Evolutionary conservation across 2,329 filamentous ascomycete genomes (phyloP).

Genomic region (Fusarium acutatum): DNA sequence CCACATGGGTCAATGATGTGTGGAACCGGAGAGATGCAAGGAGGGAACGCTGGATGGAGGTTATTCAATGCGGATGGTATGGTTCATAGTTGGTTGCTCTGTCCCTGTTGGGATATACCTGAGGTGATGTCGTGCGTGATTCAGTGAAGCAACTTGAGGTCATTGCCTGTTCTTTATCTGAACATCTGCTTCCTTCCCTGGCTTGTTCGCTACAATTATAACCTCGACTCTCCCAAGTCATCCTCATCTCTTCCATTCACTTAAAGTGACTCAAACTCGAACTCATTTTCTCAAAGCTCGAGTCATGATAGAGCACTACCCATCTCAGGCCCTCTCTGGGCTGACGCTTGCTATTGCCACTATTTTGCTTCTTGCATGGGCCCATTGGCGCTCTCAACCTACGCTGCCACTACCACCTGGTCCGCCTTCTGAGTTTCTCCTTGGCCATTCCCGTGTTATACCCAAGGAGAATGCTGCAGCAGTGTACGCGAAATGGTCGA

Average conservation of each 20-base stretch:
- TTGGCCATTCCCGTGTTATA: conserved; percentile 42
- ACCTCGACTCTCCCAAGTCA: neutral
- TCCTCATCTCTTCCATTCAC: neutral
- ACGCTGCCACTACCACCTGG: conserved; percentile 39
- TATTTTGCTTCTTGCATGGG: neutral
- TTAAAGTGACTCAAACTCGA: neutral
- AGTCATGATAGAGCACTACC: conserved; percentile 16
- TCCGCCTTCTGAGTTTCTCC: conserved; percentile 41
- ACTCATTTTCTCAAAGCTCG: neutral
- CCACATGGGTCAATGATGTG: neutral
- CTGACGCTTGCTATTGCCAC: conserved; percentile 11
- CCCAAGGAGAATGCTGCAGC: conserved; percentile 40
- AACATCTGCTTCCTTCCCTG: neutral
- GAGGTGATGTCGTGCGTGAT: neutral
- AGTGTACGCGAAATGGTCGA: conserved; percentile 41
- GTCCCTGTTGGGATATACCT: neutral
- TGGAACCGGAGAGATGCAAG: neutral
- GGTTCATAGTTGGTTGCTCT: neutral
- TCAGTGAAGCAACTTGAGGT: neutral
- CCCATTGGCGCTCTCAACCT: conserved; percentile 5
- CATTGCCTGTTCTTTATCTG: neutral
- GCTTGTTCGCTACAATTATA: neutral
- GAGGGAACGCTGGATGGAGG: neutral
- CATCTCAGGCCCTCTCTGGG: conserved; percentile 3
- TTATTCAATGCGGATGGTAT: neutral